Evolutionary conservation across 139 green algal species (phyloP).

Genomic region (Spirogloea muscicola): DNA sequence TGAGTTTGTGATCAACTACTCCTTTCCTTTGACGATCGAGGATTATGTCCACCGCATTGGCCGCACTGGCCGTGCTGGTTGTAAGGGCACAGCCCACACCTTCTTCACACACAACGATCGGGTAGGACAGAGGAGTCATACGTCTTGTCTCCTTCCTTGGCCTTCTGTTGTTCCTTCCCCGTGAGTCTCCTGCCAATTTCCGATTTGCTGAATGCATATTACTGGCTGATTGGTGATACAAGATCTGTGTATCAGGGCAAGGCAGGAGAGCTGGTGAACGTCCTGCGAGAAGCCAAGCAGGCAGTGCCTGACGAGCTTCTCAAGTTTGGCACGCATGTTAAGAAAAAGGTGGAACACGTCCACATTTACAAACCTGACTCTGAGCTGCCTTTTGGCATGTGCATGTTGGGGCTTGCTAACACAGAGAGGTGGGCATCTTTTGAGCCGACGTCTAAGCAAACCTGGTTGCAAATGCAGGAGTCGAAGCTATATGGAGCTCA

Average conservation of each 20-base stretch:
- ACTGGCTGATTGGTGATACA: no score
- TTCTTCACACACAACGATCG: conserved; percentile 71
- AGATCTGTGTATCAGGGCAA: no score
- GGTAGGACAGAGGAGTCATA: no score
- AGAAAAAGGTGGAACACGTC: conserved; percentile 96
- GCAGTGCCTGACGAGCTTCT: conserved; percentile 78
- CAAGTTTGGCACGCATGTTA: conserved; percentile 88
- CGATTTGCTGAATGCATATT: no score
- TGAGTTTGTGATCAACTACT: conserved; percentile 96
- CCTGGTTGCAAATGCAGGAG: conserved; percentile 39
- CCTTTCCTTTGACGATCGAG: conserved; percentile 90
- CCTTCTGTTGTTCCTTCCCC: no score
- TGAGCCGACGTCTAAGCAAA: not conserved
- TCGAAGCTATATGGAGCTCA: conserved; percentile 83
- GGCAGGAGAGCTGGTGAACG: conserved; percentile 92
- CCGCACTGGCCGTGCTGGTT: conserved; percentile 86
- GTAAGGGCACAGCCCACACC: conserved; percentile 78
- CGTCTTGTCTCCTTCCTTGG: no score
- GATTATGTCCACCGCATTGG: conserved; percentile 92
- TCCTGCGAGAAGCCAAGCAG: conserved; percentile 84
- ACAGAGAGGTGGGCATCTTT: no score
- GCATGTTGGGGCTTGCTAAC: no score
- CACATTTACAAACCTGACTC: no score
- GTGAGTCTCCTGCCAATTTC: no score
- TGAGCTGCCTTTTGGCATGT: no score